These are phyloP conservation scores for Eucalyptus tenuipes DNA, from an alignment of 345 rosid species.

Conservation along the genomic window DNA sequence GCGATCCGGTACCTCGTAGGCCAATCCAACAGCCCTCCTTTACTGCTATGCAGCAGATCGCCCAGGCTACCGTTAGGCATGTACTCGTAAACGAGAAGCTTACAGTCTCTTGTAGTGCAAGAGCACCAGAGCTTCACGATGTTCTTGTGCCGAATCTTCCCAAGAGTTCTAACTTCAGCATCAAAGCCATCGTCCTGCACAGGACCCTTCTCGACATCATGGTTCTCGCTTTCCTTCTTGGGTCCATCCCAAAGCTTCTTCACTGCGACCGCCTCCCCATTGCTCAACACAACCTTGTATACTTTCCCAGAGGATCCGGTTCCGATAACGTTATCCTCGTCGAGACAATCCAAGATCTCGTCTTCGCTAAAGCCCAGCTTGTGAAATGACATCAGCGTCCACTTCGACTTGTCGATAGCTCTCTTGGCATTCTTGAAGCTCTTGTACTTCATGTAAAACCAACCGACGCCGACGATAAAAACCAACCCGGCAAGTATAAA, in stretches of 20 bases:
- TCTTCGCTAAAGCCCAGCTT: conserved; percentile 82
- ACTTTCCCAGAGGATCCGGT: conserved; percentile 88
- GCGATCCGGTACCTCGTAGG: conserved; percentile 69
- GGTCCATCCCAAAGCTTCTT: conserved; percentile 83
- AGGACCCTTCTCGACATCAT: conserved; percentile 60
- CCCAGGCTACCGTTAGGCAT: conserved; percentile 98
- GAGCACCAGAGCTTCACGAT: conserved; percentile 98
- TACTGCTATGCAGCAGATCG: conserved; percentile 81
- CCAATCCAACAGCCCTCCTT: conserved; percentile 83
- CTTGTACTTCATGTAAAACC: conserved; percentile 81
- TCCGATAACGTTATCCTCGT: conserved; percentile 93
- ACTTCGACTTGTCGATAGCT: conserved; percentile 67
- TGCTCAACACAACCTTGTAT: conserved; percentile 77
- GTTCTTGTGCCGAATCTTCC: conserved; percentile 97
- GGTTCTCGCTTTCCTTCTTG: conserved; percentile 26
- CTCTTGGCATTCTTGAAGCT: conserved; percentile 46
- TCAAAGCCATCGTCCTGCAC: conserved; percentile 64
- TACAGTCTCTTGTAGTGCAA: conserved; percentile 76
- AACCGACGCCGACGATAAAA: conserved; percentile 50
- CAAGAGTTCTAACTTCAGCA: conserved; percentile 82
- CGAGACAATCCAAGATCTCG: conserved; percentile 77
- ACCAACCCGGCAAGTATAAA: conserved; percentile 60
- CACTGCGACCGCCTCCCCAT: conserved; percentile 83
- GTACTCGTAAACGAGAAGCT: conserved; percentile 94
- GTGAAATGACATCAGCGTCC: conserved; percentile 97